Percentiles rank a stretch among this genome's conserved stretches.
Conservation (phyloP, 305 asterid genomes). For the Caryopteris hybrid region DNA sequence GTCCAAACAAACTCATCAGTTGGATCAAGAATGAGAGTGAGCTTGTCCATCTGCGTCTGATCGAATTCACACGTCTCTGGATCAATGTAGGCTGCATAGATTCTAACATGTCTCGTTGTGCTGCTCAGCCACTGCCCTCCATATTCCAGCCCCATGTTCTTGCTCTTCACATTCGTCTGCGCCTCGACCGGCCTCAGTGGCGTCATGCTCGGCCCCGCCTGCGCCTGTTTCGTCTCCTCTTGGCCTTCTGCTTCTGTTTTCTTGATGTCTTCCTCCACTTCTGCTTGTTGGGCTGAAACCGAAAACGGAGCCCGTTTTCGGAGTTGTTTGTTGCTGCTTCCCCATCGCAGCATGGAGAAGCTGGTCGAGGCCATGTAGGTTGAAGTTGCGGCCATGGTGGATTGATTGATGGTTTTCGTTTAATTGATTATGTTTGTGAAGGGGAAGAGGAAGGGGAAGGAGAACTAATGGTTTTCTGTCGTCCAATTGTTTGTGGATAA, state of each 20-base stretch:
- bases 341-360: slow-evolving; percentile 53
- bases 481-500: slow-evolving; percentile 29
- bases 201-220: slow-evolving; percentile 19
- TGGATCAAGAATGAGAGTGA: slow-evolving; percentile 81
- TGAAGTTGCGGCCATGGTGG: slow-evolving; percentile 64
- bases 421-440: slow-evolving; percentile 8
- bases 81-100: slow-evolving; percentile 80
- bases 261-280: slow-evolving; percentile 34
- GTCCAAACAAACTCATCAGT: slow-evolving; percentile 87
- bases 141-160: slow-evolving; percentile 59
- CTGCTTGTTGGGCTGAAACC: slow-evolving; percentile 56
- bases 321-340: slow-evolving; percentile 22
- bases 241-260: slow-evolving; percentile 22
- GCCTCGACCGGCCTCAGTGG: slow-evolving; percentile 57
- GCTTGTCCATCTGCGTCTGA: slow-evolving; percentile 84
- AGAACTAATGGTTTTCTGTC: slow-evolving; percentile 17
- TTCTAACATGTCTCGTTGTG: slow-evolving; percentile 75
- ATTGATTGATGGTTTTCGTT: not conserved
- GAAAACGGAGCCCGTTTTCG: slow-evolving; percentile 26
- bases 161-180: slow-evolving; percentile 67
- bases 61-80: slow-evolving; percentile 78
- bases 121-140: slow-evolving; percentile 92
- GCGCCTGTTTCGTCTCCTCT: slow-evolving; percentile 13
- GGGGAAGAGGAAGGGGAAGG: no score
- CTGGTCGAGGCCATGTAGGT: slow-evolving; percentile 42